phyloP scores from a whole-genome alignment of 768 basidiomycete species.

The Podaxis rugospora region DNA sequence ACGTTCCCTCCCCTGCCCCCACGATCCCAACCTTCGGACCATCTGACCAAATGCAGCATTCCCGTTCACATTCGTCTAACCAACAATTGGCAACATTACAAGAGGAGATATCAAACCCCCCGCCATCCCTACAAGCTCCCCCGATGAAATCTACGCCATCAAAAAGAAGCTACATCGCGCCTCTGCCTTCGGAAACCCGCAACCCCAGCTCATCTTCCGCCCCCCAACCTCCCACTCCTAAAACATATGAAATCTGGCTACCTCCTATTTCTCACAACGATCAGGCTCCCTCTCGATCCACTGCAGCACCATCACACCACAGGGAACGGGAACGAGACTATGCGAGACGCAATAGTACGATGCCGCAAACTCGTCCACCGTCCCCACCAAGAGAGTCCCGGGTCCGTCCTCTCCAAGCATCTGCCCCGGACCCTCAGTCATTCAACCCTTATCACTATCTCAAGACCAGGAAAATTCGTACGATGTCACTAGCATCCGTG shows the following conservation, averaged over 20 bases:
- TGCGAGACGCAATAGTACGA: background rate
- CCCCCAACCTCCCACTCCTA: conserved; percentile 2
- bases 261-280: conserved; percentile 1
- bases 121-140: background rate
- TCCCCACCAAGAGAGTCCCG: conserved; percentile 10
- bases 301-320: conserved; percentile 6
- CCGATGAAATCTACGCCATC: conserved; percentile 4
- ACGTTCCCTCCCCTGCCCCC: background rate
- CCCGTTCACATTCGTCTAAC: background rate
- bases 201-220: background rate
- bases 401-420: conserved; percentile 3
- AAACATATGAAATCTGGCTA: conserved; percentile 10
- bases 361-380: background rate
- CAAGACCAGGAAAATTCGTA: conserved; percentile 52
- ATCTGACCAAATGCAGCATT: conserved; percentile 1
- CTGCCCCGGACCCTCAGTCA: conserved; percentile 34
- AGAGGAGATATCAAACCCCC: background rate
- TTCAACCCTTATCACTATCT: conserved; percentile 65
- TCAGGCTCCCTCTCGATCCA: background rate
- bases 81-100: background rate
- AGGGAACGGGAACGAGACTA: conserved; percentile 16
- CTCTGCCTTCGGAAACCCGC: background rate
- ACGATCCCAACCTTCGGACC: background rate
- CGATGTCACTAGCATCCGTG: conserved; percentile 68
- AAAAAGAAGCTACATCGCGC: background rate